phyloP scores from a whole-genome alignment of 768 basidiomycete genomes.

The Pulveroboletus sp. region DNA sequence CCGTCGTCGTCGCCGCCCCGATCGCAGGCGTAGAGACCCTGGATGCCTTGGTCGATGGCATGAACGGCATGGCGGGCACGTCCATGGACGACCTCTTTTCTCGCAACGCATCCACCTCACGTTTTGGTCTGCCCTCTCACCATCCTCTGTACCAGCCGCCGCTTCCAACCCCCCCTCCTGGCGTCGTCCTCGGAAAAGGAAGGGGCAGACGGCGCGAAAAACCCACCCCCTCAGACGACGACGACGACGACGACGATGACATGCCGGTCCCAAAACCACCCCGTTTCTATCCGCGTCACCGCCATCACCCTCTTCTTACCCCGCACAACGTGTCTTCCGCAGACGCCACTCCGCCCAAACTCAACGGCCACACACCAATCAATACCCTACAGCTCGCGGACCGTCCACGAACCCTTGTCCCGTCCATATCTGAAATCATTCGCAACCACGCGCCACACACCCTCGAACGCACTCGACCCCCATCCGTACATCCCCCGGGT shows the following conservation, averaged over 20 bases:
- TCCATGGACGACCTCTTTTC: slow-evolving; percentile 54
- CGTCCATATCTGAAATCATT: slow-evolving; percentile 89
- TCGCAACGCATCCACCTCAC: slow-evolving; percentile 43
- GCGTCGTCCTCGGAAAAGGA: slow-evolving; percentile 61
- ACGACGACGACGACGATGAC: slow-evolving; percentile 39
- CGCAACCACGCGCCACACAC: slow-evolving; percentile 69
- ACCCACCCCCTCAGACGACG: slow-evolving; percentile 48
- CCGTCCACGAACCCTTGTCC: slow-evolving; percentile 51
- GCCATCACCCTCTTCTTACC: slow-evolving; percentile 16
- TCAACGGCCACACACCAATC: slow-evolving; percentile 6
- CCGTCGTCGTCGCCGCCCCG: slow-evolving; percentile 74
- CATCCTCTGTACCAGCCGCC: slow-evolving; percentile 84
- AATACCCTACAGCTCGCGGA: slow-evolving; percentile 21
- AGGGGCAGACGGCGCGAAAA: slow-evolving; percentile 28
- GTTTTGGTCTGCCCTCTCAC: slow-evolving; percentile 57
- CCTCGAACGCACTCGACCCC: slow-evolving; percentile 45
- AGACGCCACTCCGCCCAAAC: no score
- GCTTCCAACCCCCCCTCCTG: slow-evolving; percentile 79
- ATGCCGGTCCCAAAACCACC: slow-evolving; percentile 12
- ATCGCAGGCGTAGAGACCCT: slow-evolving; percentile 79
- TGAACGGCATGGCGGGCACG: slow-evolving; percentile 84
- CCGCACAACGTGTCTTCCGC: slow-evolving; percentile 25
- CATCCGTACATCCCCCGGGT: slow-evolving; percentile 45
- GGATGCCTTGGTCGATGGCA: slow-evolving; percentile 86
- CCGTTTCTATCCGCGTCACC: slow-evolving; percentile 20